Base-by-base conservation (phyloP, 2,329 filamentous ascomycete genomes). In the Venturia aucupariae region DNA sequence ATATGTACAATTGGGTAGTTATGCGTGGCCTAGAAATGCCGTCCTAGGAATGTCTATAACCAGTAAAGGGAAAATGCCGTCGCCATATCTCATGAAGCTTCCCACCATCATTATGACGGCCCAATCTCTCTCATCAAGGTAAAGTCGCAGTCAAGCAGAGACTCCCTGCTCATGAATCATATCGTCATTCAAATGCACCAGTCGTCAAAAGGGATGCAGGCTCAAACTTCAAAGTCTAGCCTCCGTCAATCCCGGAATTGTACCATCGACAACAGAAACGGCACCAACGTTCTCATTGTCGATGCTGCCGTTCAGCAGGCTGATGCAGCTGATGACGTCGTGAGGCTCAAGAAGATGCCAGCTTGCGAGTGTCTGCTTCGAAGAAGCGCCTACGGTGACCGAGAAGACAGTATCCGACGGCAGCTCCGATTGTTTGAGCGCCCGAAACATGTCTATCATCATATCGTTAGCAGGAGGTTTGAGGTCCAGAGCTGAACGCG, bases 361-460 rank as follows among this genome's bases (percentile, higher is more conserved):
- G 69, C 86, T 87, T 19, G 94, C 94, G 64, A 95, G 81, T 2
- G 94, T 97, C 71, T 92, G 88, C 80, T 97, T 97, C 64, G 89
- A 92, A 76, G 89, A 94, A 5, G 92, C 89, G 2, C 94, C 94
- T 2, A 97, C 90, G 0, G 92, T 96, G 54, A 96, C 90, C 1
- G 91, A 90, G 77, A 95, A 97, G 67, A 96, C 85, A 71, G 92
- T 85, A 42, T 90, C 73, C 76, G 77, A 67, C 72, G 82, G 75
- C 77, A 86, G 72, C 74, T 82, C 72, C 71, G 82, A 81, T 67
- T 80, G 76, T 63, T 82, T 74, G 55, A 97, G 82, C 17, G 91
- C 88, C 64, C 90, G 89, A 84, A 97, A 97, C 86, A 88, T 88
- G 72, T 88, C 85, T 87, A 68, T 57, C 13, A 69, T 24, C 13